Conservation (phyloP, 345 rosid genomes). For the Bretschneidera sinensis region DNA sequence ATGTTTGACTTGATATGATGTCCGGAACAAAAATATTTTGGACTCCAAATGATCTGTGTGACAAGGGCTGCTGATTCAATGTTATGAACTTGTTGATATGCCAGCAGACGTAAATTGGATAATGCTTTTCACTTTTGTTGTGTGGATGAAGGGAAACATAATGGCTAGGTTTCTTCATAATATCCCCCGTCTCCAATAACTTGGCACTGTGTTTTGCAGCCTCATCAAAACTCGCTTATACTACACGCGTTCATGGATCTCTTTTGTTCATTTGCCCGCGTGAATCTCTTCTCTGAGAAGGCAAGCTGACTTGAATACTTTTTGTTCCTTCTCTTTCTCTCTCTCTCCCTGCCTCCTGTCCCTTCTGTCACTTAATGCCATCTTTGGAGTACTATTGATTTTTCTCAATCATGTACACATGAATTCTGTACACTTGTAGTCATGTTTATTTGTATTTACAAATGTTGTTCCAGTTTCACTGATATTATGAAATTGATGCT, state of each 20-base stretch:
- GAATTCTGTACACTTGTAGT: no score
- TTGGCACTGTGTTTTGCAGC: constrained; percentile 80
- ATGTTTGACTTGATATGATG: no score
- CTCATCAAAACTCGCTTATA: constrained; percentile 97
- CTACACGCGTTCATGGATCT: constrained; percentile 98
- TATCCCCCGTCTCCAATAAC: constrained; percentile 65
- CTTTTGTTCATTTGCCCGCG: constrained; percentile 92
- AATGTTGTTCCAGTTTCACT: constrained; percentile 2
- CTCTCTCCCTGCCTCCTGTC: background rate
- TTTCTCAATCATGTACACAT: constrained; percentile 1
- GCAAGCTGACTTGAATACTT: constrained; percentile 46
- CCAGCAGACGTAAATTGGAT: background rate
- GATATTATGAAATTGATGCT: constrained; percentile 14
- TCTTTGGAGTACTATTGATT: background rate
- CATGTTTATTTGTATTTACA: background rate
- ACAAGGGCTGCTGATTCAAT: constrained; percentile 7
- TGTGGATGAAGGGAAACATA: constrained; percentile 20
- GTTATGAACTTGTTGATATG: constrained; percentile 5
- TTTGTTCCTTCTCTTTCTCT: background rate
- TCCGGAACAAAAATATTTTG: no score
- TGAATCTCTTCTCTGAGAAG: constrained; percentile 94
- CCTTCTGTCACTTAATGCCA: background rate
- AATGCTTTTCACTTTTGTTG: constrained; percentile 5
- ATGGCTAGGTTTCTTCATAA: constrained; percentile 23
- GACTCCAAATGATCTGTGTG: background rate